Evolutionary conservation across 306 rosid genomes (phyloP), one percentile per base, ranked within the genome.

Genomic region (Gastrolobium villosum): DNA sequence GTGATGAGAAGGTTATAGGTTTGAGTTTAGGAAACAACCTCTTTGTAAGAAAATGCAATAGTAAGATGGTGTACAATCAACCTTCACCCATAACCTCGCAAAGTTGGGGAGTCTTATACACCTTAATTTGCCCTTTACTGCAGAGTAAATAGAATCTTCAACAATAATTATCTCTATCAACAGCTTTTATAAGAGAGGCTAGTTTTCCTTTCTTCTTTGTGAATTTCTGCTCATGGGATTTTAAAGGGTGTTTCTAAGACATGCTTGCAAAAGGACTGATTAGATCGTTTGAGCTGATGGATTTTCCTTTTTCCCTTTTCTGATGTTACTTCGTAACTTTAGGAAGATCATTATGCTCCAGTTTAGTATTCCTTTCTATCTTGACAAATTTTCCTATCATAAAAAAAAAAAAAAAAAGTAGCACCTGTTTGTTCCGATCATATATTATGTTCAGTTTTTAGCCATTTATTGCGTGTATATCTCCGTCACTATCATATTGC

Each of bases 181-280:
- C 40, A 60, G 72, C 55, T 70, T 48, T 35, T 37, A 7, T 54
- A 7, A 50, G 55, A 14, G 66, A 61, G 31, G 31, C 37, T 48
- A 49, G 36, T 49, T 79, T 20, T 45, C 64, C 1, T 37, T 61
- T 77, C 48, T 31, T 70, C 35, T 28, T 37, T 54, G 70, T 11
- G 61, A 56, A 43, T 36, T 46, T 70, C 44, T 78, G 64, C 34
- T 36, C 35, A 36, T 35, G 20, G 40, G 59, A 54, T 67, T 32
- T 48, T 57, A 46, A 34, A 46, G 34, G 43, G 43, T 10, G 53
- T 39, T 37, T n/a, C 56, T 0, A 8, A 66, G 14, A 55, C 56
- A 56, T 10, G 45, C 70, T 70, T 48, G 62, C 64, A 70, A 45
- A 69, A 50, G 11, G 56, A 40, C 34, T 43, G 53, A 56, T 40